Base-by-base conservation (phyloP, 495 filamentous ascomycete genomes). In the Annulohypoxylon stygium region DNA sequence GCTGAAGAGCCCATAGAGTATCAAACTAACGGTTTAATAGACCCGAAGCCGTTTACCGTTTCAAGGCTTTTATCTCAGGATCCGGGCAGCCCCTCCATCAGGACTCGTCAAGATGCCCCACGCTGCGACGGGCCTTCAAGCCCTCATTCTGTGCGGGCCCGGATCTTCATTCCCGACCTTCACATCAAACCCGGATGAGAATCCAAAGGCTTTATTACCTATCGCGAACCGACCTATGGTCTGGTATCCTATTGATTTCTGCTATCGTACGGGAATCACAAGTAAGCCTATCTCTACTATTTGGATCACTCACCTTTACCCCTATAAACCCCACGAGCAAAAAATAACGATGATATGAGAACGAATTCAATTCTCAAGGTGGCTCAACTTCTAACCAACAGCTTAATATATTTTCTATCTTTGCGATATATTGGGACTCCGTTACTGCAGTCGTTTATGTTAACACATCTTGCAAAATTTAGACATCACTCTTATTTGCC, bases 181-280 rank as follows among this genome's bases (percentile, higher is more conserved):
- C 81, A 97, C 94, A 2, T 90, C 93, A 7, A 93, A 92, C 62
- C 91, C 95, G 4, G 91, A 95, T 79, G 93, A 97, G 75, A 90
- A 91, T 64, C 95, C 95, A 3, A 99, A 98, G 82, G 93, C 92
- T 54, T 88, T 99, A 8, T 83, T 98, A 26, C 94, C 94, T 7
- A 92, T 98, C 60, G 96, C 95, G 64, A 98, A 98, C 81, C 86
- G 94, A 64, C 95, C 95, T 0, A 97, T 98, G 96, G 88, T 99
- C 37, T 97, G 91, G 89, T 98, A 97, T 80, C 90, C 93, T 0
- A 85, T 99, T 51, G 93, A 97, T 69, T 98, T 92, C 83, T 97
- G 94, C 76, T 92, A 94, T 78, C 86, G 93, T 16, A 91, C 91
- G 78, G 94, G 93, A 67, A 89, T 97, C 67, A 92, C 91, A 75